These are phyloP conservation scores for Cantharellus cinnabarinus DNA, from an alignment of 768 basidiomycete species.

Conservation along the genomic window DNA sequence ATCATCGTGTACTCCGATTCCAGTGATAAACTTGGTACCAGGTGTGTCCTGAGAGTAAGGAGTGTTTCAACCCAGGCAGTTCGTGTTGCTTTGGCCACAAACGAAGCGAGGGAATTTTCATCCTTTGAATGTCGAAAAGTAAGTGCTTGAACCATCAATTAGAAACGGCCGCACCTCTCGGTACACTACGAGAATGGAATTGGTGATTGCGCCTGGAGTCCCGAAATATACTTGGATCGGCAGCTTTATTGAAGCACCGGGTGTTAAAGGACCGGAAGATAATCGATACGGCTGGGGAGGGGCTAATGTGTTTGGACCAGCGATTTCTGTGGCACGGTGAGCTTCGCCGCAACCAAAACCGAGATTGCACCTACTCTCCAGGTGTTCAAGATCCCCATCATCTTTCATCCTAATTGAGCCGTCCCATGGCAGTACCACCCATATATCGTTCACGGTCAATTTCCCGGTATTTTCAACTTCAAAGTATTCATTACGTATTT, in stretches of 20 bases:
- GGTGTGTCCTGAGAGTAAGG: slow-evolving; percentile 30
- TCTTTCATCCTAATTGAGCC: slow-evolving; percentile 40
- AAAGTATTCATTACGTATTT: slow-evolving; percentile 33
- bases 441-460: slow-evolving; percentile 41
- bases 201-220: neutral
- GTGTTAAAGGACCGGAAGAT: neutral
- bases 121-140: neutral
- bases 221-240: no score
- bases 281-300: neutral
- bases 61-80: slow-evolving; percentile 33
- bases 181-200: neutral
- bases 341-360: slow-evolving; percentile 9
- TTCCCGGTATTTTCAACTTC: slow-evolving; percentile 49
- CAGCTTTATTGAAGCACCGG: neutral
- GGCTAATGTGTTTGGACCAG: neutral
- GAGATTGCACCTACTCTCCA: slow-evolving; percentile 5
- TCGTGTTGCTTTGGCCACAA: neutral
- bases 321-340: slow-evolving; percentile 2
- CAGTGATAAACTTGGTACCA: slow-evolving; percentile 23
- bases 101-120: neutral
- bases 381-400: slow-evolving; percentile 6
- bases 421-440: slow-evolving; percentile 39
- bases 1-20: slow-evolving; percentile 7
- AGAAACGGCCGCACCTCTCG: neutral
- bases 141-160: neutral